phyloP scores from a whole-genome alignment of 495 filamentous ascomycete species.

The Lepraria neglecta region DNA sequence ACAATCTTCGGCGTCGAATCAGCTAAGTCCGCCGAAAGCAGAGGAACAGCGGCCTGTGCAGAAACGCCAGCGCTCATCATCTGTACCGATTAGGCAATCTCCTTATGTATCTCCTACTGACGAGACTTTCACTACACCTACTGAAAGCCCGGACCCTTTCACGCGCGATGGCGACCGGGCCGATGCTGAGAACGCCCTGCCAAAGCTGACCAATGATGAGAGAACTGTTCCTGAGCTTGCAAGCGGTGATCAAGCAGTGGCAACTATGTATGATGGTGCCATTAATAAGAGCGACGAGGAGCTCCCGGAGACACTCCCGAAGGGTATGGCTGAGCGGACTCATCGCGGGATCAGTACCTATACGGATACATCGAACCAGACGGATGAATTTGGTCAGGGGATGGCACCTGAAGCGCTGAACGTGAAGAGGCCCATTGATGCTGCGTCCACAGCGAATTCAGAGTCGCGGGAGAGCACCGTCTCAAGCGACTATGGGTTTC shows the following conservation, averaged over 20 bases:
- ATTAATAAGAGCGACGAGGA: conserved; percentile 8
- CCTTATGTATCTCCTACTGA: conserved; percentile 21
- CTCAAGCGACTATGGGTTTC: conserved; percentile 17
- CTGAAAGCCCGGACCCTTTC: conserved; percentile 21
- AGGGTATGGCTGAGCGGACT: background rate
- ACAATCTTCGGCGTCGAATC: background rate
- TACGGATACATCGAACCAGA: conserved; percentile 14
- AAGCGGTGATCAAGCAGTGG: conserved; percentile 13
- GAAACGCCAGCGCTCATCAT: conserved; percentile 20
- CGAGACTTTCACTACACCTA: conserved; percentile 23
- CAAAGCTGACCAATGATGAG: conserved; percentile 17
- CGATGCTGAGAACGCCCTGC: conserved; percentile 14
- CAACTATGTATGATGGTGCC: conserved; percentile 26
- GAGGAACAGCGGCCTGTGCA: conserved; percentile 2
- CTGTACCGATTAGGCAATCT: conserved; percentile 18
- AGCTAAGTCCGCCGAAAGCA: background rate
- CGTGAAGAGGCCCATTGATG: background rate
- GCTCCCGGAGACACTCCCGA: background rate
- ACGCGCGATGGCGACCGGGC: background rate
- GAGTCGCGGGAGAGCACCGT: conserved; percentile 20
- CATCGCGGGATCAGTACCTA: conserved; percentile 13
- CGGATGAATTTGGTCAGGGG: conserved; percentile 12
- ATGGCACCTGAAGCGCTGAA: conserved; percentile 16
- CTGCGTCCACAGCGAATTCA: background rate
- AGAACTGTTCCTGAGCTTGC: conserved; percentile 4